These are phyloP conservation scores for Amylocystis lapponica DNA, from an alignment of 768 basidiomycete species.

Conservation along the genomic window DNA sequence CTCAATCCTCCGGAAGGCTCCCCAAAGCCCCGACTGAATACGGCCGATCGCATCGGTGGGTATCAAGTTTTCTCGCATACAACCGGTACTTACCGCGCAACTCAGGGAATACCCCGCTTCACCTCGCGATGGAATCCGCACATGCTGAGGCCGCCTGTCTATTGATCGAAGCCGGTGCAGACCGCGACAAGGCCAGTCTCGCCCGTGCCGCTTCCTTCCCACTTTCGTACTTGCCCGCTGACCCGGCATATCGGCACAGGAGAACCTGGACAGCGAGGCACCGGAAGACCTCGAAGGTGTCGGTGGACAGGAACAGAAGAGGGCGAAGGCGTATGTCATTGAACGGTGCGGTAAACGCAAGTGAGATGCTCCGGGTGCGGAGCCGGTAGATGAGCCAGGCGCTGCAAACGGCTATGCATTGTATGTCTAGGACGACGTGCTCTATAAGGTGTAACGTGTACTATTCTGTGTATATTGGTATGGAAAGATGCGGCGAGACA, in stretches of 20 bases:
- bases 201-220: neutral
- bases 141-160: constrained; percentile 88
- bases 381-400: too few species aligned
- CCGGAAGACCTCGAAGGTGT: constrained; percentile 89
- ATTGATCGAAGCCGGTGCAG: constrained; percentile 93
- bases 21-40: constrained; percentile 80
- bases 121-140: constrained; percentile 95
- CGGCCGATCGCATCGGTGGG: constrained; percentile 70
- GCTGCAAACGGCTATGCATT: too few species aligned
- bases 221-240: constrained; percentile 6
- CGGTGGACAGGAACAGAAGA: constrained; percentile 82
- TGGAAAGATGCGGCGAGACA: too few species aligned
- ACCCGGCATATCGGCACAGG: constrained; percentile 35
- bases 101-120: constrained; percentile 90
- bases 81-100: too few species aligned
- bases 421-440: too few species aligned
- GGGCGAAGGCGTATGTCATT: constrained; percentile 70
- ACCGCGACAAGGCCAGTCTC: constrained; percentile 41
- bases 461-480: too few species aligned
- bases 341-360: constrained; percentile 62
- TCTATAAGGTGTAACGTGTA: too few species aligned
- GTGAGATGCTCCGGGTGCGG: too few species aligned
- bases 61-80: neutral
- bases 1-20: constrained; percentile 74
- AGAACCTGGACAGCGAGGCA: constrained; percentile 79